Evolutionary conservation across 2,329 filamentous ascomycete genomes (phyloP), one percentile per base, ranked within the genome.

Genomic region (Fusarium sp.): DNA sequence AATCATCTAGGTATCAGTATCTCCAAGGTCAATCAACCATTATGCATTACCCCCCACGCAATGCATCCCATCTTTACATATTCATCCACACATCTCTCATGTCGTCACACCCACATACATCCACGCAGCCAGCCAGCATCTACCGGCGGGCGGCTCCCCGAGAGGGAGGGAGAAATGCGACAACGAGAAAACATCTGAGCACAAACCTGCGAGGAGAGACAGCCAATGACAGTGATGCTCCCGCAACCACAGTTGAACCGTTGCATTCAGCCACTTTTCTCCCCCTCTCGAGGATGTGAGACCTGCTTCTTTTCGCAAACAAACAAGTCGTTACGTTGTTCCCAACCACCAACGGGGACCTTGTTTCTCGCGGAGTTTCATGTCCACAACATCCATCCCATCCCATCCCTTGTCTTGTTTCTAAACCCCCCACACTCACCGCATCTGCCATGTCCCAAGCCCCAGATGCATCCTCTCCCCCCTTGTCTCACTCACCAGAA

Each of bases 341-440:
- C 52, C 52, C 52, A 63, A 69, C 73, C 45, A 54, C 56, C n/a
- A 70, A 71, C 45, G 5, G 30, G n/a, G n/a, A 54, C 54, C 57
- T 50, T 50, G 22, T 50, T 20, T 43, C 43, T 50, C 57, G 4
- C 33, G 52, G 52, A 59, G 56, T 66, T 72, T 66, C 66, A 73
- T 59, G 35, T 68, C 69, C n/a, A 71, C 64, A 52, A 63, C 47
- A 60, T 47, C 63, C 32, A 70, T 22, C 22, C 22, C 22, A 22
- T 33, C 14, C 54, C 52, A 70, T 35, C 20, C 54, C 54, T 15
- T 56, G 17, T 33, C 54, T 33, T 56, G 30, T 32, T 35, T 35
- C n/a, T 12, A 10, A 56, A 40, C 68, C 70, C 74, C 76, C 75
- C 76, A 74, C 76, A 78, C 74, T 72, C 76, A 78, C 76, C 76